Conservation (phyloP, 352 stramenopile genomes). For the Phytophthora kernoviae region DNA sequence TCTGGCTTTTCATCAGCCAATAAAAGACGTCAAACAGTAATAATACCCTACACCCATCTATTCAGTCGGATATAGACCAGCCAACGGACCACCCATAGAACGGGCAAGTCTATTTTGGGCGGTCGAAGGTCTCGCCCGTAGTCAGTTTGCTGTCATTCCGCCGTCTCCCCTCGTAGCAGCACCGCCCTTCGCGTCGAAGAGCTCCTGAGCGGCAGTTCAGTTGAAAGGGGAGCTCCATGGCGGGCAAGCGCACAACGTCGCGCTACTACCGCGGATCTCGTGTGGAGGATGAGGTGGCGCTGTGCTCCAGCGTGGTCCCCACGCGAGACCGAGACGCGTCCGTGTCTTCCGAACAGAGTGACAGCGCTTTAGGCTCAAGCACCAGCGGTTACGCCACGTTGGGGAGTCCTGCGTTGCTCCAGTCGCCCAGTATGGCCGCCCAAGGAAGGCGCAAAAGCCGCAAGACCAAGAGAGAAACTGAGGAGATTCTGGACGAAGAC, state of each 20-base stretch:
- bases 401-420: slow-evolving; percentile 40
- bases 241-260: slow-evolving; percentile 34
- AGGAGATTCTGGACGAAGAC: slow-evolving; percentile 32
- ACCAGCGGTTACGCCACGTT: slow-evolving; percentile 39
- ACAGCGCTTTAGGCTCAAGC: slow-evolving; percentile 18
- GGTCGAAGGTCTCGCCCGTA: no score
- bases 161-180: no score
- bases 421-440: slow-evolving; percentile 23
- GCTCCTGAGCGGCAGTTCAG: no score
- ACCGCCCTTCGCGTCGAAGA: no score
- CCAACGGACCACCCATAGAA: no score
- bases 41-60: no score
- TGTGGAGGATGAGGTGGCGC: slow-evolving; percentile 56
- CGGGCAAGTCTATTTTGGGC: no score
- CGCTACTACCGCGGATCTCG: slow-evolving; percentile 58
- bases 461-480: slow-evolving; percentile 7
- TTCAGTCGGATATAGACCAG: no score
- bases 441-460: background rate
- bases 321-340: slow-evolving; percentile 14
- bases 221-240: slow-evolving; percentile 12
- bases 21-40: no score
- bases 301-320: slow-evolving; percentile 30
- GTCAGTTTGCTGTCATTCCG: no score
- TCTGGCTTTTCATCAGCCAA: no score
- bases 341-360: slow-evolving; percentile 26